Percentiles rank a stretch among this genome's conserved stretches.
These are phyloP conservation scores for Croton laevigatus DNA, from an alignment of 441 rosid genomes.

Conservation along the genomic window DNA sequence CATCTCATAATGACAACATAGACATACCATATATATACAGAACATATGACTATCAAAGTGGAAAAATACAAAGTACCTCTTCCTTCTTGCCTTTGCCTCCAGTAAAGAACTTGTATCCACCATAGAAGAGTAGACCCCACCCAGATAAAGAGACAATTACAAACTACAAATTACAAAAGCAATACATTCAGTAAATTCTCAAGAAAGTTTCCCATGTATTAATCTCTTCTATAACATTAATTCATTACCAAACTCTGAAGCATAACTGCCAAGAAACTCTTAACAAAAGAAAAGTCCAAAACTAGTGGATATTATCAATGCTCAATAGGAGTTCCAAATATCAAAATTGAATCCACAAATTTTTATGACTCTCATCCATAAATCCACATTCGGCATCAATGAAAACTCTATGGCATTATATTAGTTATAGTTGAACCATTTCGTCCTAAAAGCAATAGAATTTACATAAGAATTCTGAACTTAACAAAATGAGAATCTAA, in stretches of 20 bases:
- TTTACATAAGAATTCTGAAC: background rate
- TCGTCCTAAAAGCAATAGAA: background rate
- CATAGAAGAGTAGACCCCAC: constrained; percentile 67
- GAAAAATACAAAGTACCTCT: constrained; percentile 50
- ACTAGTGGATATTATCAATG: background rate
- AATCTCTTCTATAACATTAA: background rate
- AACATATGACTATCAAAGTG: background rate
- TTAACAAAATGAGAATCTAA: too few relatives aligned
- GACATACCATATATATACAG: background rate
- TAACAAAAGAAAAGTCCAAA: background rate
- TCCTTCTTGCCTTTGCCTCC: constrained; percentile 58
- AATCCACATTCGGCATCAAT: too few relatives aligned
- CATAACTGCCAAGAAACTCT: background rate
- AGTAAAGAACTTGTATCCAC: constrained; percentile 64
- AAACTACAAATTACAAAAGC: constrained; percentile 78
- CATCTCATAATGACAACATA: background rate
- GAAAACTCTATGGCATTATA: too few relatives aligned
- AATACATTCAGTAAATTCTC: constrained; percentile 17
- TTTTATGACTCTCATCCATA: too few relatives aligned
- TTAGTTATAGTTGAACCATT: too few relatives aligned
- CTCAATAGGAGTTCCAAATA: background rate
- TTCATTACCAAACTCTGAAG: background rate
- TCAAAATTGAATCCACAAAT: too few relatives aligned
- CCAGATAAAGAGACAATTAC: constrained; percentile 80
- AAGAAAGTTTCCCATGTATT: constrained; percentile 8